These are phyloP conservation scores for Tolypocladium cylindrosporum DNA, from an alignment of 2,329 filamentous ascomycete genomes.

Conservation along the genomic window DNA sequence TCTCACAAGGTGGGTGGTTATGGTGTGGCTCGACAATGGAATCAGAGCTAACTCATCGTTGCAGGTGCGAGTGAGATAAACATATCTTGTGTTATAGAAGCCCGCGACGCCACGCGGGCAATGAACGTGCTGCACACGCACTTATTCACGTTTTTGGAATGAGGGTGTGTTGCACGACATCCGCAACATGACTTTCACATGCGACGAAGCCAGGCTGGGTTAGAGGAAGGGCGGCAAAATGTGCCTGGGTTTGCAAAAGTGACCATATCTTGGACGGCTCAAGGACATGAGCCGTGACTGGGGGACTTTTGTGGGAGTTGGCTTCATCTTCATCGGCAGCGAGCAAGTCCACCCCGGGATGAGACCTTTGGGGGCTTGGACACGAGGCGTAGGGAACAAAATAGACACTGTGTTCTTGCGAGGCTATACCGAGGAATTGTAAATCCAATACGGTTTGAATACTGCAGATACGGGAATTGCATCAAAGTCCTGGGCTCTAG, in stretches of 20 bases:
- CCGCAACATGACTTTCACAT: not conserved
- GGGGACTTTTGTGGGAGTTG: not conserved
- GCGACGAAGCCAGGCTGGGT: not conserved
- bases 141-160: slow-evolving; percentile 87
- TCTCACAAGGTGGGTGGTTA: slow-evolving; percentile 69
- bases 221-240: not conserved
- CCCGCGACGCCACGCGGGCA: slow-evolving; percentile 79
- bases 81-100: slow-evolving; percentile 95
- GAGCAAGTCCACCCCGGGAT: not conserved
- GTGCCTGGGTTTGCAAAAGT: not conserved
- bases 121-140: slow-evolving; percentile 96
- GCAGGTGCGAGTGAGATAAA: slow-evolving; percentile 96
- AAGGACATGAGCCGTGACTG: not conserved
- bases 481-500: not conserved
- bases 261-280: not conserved
- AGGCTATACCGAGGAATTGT: not conserved
- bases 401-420: not conserved
- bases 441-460: not conserved
- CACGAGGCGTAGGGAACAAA: not conserved
- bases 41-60: not conserved
- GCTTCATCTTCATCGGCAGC: not conserved
- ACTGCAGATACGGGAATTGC: too few species aligned
- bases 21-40: not conserved
- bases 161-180: not conserved
- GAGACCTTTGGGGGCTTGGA: not conserved